Conservation (phyloP, 2,329 filamentous ascomycete species). For the Dactylonectria estremocensis region DNA sequence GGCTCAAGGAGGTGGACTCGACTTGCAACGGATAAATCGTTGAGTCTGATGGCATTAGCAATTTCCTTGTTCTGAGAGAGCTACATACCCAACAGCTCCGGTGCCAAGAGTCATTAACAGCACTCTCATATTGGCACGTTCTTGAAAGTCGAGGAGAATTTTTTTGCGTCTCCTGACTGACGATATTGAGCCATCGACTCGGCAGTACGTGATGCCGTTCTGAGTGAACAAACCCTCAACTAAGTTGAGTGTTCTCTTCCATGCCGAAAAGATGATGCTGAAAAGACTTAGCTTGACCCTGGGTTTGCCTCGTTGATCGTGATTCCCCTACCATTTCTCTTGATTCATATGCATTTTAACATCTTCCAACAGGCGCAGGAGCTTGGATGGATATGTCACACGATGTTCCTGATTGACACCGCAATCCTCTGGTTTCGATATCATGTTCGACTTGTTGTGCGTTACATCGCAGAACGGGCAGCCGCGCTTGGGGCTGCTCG, state of each 20-base stretch:
- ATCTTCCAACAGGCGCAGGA: background rate
- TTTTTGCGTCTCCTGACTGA: background rate
- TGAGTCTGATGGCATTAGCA: background rate
- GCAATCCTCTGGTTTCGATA: background rate
- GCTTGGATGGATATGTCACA: background rate
- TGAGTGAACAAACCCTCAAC: background rate
- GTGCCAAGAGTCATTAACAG: constrained; percentile 1
- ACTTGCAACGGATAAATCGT: background rate
- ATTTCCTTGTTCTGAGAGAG: no score
- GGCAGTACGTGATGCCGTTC: background rate
- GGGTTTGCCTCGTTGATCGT: no score
- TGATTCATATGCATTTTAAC: background rate
- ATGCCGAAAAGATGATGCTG: background rate
- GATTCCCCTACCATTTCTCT: background rate
- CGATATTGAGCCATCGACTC: constrained; percentile 1
- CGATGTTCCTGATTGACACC: background rate
- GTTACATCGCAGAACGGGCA: background rate
- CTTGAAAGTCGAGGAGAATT: background rate
- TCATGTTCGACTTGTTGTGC: background rate
- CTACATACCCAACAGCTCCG: background rate
- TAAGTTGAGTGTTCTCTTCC: background rate
- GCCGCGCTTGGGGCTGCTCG: background rate
- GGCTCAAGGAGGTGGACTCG: constrained; percentile 4
- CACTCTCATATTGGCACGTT: background rate
- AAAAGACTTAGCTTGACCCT: background rate